These are phyloP conservation scores for Neotropicomus parvogracilis DNA, from an alignment of 1,284 basidiomycete species.

Conservation along the genomic window DNA sequence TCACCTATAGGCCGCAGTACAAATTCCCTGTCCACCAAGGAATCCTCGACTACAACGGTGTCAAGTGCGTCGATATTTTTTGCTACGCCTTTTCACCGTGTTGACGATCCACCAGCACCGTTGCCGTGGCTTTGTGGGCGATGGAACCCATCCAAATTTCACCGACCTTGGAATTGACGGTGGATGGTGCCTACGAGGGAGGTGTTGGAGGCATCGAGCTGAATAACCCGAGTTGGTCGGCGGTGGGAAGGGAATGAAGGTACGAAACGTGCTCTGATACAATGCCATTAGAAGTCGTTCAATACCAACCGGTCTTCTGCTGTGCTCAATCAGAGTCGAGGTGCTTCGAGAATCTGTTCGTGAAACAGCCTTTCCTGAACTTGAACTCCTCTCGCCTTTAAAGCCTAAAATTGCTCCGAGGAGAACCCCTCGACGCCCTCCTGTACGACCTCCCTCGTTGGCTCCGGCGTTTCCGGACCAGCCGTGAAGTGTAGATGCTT, in stretches of 20 bases:
- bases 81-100: neutral
- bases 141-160: constrained; percentile 50
- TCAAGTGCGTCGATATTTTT: constrained; percentile 52
- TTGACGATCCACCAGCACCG: constrained; percentile 47
- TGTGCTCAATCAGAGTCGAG: neutral
- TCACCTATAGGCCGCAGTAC: constrained; percentile 54
- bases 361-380: neutral
- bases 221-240: constrained; percentile 61
- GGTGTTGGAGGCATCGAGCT: constrained; percentile 54
- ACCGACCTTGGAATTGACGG: constrained; percentile 51
- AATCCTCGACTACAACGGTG: constrained; percentile 65
- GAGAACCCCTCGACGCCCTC: neutral
- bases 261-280: neutral
- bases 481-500: no score
- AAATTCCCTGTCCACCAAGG: constrained; percentile 78
- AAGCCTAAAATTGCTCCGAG: neutral
- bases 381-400: neutral
- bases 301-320: neutral
- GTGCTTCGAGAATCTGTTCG: neutral
- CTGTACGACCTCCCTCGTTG: neutral
- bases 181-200: constrained; percentile 61
- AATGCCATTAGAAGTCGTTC: neutral
- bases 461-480: no score
- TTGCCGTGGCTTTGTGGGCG: constrained; percentile 69
- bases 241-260: constrained; percentile 33